Evolutionary conservation across 2,329 filamentous ascomycete genomes (phyloP), one percentile per base, ranked within the genome.

Genomic region (Penicillium sclerotigenum): DNA sequence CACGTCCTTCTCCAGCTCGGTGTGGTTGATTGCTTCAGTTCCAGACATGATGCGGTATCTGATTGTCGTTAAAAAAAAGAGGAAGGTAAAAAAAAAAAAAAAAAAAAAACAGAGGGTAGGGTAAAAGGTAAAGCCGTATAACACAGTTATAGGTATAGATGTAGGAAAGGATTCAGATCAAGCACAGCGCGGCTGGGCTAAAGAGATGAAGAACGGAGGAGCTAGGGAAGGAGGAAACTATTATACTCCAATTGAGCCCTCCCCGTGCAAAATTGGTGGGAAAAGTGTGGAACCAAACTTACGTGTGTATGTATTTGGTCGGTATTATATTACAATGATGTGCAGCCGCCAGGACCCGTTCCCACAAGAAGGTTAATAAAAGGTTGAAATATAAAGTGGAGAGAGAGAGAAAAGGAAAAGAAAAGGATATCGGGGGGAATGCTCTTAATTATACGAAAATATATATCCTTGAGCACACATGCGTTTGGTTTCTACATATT

Each of bases 1-100:
- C 51, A 68, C 48, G 47, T 73, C 69, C 70, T 73, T 73, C 55
- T 73, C 71, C 34, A 70, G 46, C 18, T 52, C 51, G 20, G 37
- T 20, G 20, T 40, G 64, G 58, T 62, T 60, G 41, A 51, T 63
- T 60, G 28, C 22, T 43, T 61, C 61, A 53, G 59, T 29, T 2
- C 57, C 57, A 57, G 68, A 72, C 68, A 71, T 72, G 43, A 52
- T 65, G 59, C 28, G 41, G 22, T 38, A 26, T 31, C 42, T 47
- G 36, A 42, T 46, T 31, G 18, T 52, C 34, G 40, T 34, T 29
- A 51, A 40, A 47, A n/a, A n/a, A 31, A 40, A 49, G 26, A 29
- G 22, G 16, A 28, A 18, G 36, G 22, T 20, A 49, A 16, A 24
- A 47, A 22, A 16, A 43, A 51, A 33, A 34, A 46, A 47, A 56